Evolutionary conservation across 495 filamentous ascomycete genomes (phyloP).

Genomic region (Aspergillus indologenus): DNA sequence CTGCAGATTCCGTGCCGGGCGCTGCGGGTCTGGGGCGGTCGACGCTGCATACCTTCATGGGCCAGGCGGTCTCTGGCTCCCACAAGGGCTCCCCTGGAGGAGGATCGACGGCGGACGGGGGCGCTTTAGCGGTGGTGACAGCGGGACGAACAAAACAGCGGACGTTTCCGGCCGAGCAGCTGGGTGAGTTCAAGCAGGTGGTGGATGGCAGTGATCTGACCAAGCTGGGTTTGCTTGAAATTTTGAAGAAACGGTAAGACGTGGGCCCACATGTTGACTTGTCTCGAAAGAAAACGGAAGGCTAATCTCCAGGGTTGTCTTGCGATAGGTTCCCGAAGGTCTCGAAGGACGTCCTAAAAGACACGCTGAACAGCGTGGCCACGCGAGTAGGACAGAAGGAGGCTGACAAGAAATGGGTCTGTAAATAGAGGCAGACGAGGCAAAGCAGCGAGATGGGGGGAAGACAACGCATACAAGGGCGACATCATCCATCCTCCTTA

Average conservation of each 20-base stretch:
- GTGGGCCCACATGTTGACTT: not conserved
- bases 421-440: conserved; percentile 24
- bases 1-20: conserved; percentile 16
- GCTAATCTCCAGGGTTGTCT: conserved; percentile 10
- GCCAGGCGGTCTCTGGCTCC: conserved; percentile 10
- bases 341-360: conserved; percentile 66
- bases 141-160: conserved; percentile 30
- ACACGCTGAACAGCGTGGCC: conserved; percentile 68
- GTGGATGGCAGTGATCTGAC: conserved; percentile 69
- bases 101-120: conserved; percentile 11
- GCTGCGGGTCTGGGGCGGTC: conserved; percentile 16
- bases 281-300: conserved; percentile 5
- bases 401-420: conserved; percentile 62
- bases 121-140: conserved; percentile 12
- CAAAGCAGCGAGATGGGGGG: not conserved
- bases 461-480: conserved; percentile 2
- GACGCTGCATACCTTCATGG: conserved; percentile 28
- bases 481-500: not conserved
- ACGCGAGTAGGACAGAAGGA: conserved; percentile 61
- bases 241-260: conserved; percentile 62
- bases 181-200: conserved; percentile 69
- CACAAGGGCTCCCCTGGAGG: conserved; percentile 1
- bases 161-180: conserved; percentile 53
- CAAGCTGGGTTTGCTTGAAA: conserved; percentile 73
- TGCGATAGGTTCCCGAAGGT: conserved; percentile 63